A percentile compares a stretch with the other conserved stretches of the same genome.
phyloP scores from a whole-genome alignment of 805 yeast genomes.

The Ogataea pilisensis region DNA sequence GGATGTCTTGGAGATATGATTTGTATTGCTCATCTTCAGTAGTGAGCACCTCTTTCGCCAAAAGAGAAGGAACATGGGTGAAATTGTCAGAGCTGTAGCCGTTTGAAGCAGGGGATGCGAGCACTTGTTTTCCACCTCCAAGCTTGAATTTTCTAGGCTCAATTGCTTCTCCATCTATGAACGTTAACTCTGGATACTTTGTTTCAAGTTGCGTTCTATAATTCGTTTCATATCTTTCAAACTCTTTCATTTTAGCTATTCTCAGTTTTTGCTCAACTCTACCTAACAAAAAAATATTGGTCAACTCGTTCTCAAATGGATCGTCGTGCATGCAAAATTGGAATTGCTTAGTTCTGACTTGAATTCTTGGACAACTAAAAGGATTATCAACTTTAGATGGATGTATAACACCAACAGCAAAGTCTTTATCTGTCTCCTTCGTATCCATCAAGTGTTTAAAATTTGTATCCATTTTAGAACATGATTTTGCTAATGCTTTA shows the following conservation, averaged over 20 bases:
- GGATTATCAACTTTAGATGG: constrained; percentile 37
- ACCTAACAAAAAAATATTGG: constrained; percentile 63
- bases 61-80: too few relatives aligned
- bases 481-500: constrained; percentile 67
- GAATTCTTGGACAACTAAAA: constrained; percentile 50
- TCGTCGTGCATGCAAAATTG: constrained; percentile 77
- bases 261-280: constrained; percentile 60
- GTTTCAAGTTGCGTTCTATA: constrained; percentile 27
- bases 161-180: constrained; percentile 18
- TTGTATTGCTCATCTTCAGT: constrained; percentile 23
- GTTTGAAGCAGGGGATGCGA: neutral
- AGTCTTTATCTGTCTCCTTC: constrained; percentile 24
- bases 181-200: constrained; percentile 26
- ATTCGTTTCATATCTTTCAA: constrained; percentile 18
- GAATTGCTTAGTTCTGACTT: constrained; percentile 51
- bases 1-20: constrained; percentile 19
- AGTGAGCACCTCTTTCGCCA: constrained; percentile 15
- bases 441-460: constrained; percentile 23
- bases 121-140: neutral
- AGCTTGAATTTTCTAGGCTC: constrained; percentile 5
- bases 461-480: constrained; percentile 46
- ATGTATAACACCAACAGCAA: constrained; percentile 27
- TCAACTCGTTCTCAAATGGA: constrained; percentile 77
- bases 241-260: constrained; percentile 38
- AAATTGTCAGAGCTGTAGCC: neutral